These are phyloP conservation scores for Cyanidioschyzon merolae DNA, from an alignment of 23 red algal genomes.

Conservation along the genomic window DNA sequence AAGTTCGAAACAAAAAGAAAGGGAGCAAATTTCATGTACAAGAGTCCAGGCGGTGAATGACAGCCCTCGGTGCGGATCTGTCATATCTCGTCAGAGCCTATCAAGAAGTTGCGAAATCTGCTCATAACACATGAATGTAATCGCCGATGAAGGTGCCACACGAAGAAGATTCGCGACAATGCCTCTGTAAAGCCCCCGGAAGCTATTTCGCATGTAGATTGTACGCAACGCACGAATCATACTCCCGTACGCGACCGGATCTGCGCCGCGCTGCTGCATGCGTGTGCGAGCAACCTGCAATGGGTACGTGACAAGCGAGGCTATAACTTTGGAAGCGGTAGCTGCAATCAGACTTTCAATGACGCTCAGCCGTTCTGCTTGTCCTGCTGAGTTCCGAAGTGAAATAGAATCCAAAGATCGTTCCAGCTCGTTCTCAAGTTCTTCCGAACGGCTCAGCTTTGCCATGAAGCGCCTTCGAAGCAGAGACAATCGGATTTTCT, in stretches of 20 bases:
- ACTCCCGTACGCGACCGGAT: constrained; percentile 23
- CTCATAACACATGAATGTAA: constrained; percentile 96
- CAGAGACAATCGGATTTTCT: constrained; percentile 33
- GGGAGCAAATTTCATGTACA: too few species aligned
- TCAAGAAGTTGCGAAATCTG: constrained; percentile 39
- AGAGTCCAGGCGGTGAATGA: neutral
- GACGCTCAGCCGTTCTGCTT: constrained; percentile 18
- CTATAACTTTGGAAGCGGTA: constrained; percentile 72
- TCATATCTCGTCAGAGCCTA: neutral
- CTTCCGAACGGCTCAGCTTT: neutral
- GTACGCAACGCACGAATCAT: constrained; percentile 27
- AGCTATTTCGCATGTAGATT: constrained; percentile 41
- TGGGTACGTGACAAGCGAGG: constrained; percentile 74
- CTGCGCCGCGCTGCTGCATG: constrained; percentile 71
- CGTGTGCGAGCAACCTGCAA: constrained; percentile 83
- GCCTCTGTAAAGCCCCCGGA: constrained; percentile 69
- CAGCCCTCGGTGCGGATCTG: too few species aligned
- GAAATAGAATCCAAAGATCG: neutral
- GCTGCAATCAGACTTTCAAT: constrained; percentile 56
- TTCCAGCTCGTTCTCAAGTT: neutral
- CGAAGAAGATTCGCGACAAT: constrained; percentile 64
- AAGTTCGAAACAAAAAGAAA: too few species aligned
- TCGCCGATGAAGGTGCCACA: constrained; percentile 77
- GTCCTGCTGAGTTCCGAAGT: neutral
- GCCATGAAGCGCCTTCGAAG: constrained; percentile 12